Base-by-base conservation (phyloP, 1,284 basidiomycete species). In the Crucibulum cyathiforme region DNA sequence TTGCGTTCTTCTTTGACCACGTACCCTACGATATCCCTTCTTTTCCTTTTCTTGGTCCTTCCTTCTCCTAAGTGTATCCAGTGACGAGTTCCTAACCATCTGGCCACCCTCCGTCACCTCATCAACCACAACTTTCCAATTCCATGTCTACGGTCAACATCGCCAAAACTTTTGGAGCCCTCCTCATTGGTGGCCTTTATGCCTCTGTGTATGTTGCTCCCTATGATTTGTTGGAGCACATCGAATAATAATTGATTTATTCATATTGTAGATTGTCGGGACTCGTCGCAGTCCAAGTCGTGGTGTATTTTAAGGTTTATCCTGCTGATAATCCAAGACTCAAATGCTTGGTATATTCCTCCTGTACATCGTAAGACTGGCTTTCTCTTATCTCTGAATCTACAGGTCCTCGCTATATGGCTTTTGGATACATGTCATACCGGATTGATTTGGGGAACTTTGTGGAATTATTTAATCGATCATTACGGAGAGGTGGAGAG, bases 291-390 rank as follows among this genome's bases (percentile, higher is more conserved):
- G 63, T 79, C 7, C 77, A 79, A 61, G 61, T 69, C 5, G 56
- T 78, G 19, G 46, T 77, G 3, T 80, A 79, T 62, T 73, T 73
- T 60, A 75, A 74, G 56, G 35, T 74, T 13, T 80, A 76, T 49
- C 70, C 70, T 10, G 53, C 41, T n/a, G 78, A 80, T 58, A 34
- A 60, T 10, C 36, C 31, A 7, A 50, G 56, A 19, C 47, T 71
- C 35, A 78, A 76, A 58, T 5, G 59, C 0, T 58, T 78, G 56
- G 77, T 77, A 53, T 36, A 64, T 60, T 39, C 8, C n/a, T 19
- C 36, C 36, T 37, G 34, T 17, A 3, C 12, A 31, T 58, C 36
- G n/a, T 31, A 37, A 7, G 34, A 13, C 17, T 10, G 2, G 31
- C 31, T 57, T 63, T 34, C 61, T 61, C 65, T 67, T 55, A 36